A percentile compares a stretch with the other conserved stretches of the same genome.
Evolutionary conservation across 1,284 basidiomycete genomes (phyloP).

Genomic region (Sanghuangporus baumii): DNA sequence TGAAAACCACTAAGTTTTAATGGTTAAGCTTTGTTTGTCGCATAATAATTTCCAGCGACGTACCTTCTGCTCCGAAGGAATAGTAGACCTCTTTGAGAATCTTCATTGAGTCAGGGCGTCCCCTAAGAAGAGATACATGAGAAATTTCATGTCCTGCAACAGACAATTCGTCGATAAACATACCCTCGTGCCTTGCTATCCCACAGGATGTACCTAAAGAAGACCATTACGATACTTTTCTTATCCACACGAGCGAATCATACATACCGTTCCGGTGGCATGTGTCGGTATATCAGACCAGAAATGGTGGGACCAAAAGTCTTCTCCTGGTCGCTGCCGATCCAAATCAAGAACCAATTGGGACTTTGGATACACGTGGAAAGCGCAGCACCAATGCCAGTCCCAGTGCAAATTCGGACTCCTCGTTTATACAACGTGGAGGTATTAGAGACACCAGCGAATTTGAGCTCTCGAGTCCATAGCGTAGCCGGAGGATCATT

Average conservation of each 20-base stretch:
- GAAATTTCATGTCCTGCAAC: neutral
- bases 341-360: conserved; percentile 75
- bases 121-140: conserved; percentile 28
- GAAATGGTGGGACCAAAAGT: conserved; percentile 73
- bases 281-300: conserved; percentile 57
- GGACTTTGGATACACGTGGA: conserved; percentile 69
- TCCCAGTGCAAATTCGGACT: conserved; percentile 73
- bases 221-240: neutral
- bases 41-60: conserved; percentile 7
- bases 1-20: conserved; percentile 54
- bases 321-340: conserved; percentile 70
- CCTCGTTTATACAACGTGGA: conserved; percentile 70
- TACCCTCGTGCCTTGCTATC: conserved; percentile 55
- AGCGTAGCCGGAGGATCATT: conserved; percentile 58
- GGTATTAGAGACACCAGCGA: conserved; percentile 76
- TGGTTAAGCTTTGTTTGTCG: conserved; percentile 14
- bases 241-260: neutral
- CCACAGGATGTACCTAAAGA: conserved; percentile 53
- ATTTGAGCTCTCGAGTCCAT: conserved; percentile 74
- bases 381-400: conserved; percentile 69
- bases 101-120: conserved; percentile 73
- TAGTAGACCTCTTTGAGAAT: conserved; percentile 60
- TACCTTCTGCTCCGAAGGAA: conserved; percentile 67
- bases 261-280: conserved; percentile 49
- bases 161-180: conserved; percentile 4